Base-by-base conservation (phyloP, 495 filamentous ascomycete species). In the Aspergillus affinis region DNA sequence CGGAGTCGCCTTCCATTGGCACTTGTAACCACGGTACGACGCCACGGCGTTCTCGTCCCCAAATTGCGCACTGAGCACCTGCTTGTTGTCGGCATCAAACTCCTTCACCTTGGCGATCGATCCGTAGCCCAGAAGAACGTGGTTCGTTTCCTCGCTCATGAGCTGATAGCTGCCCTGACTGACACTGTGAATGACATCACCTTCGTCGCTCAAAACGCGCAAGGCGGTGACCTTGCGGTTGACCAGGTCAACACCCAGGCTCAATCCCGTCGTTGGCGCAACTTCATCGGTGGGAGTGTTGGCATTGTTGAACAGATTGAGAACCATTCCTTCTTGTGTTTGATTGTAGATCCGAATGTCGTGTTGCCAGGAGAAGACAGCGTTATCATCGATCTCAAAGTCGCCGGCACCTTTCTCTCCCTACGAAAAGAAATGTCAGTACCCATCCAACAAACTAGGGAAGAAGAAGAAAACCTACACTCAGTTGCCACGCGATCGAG, bases 121-220 rank as follows among this genome's bases (percentile, higher is more conserved):
- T 0, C 82, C 83, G 65, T 80, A 86, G 48, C 66, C 77, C 63
- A 82, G 53, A 44, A 84, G 59, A 9, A 72, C 72, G 60, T 82
- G 78, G 12, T 70, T 71, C 54, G 74, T 70, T 2, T 59, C 56
- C 29, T 66, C 61, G 52, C 61, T 65, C 23, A 84, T 67, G 3
- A 76, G 65, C 60, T 83, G 75, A 36, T 72, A 75, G 51, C 75
- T 77, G 20, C 83, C 83, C 63, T 82, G 78, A 51, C 75, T 80
- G 50, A 73, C 71, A 17, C 71, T 69, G 58, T 71, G 73, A 23
- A 82, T 71, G 27, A 69, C 61, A 47, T 81, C 68, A 21, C 63
- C 59, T 2, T 65, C 61, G 53, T 78, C 69, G 27, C 51, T 64
- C 45, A 80, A 67, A 2, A 59, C 62, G 32, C 73, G 70, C 4